These are phyloP conservation scores for Fusarium clavum DNA, from an alignment of 2,329 filamentous ascomycete species.

Conservation along the genomic window DNA sequence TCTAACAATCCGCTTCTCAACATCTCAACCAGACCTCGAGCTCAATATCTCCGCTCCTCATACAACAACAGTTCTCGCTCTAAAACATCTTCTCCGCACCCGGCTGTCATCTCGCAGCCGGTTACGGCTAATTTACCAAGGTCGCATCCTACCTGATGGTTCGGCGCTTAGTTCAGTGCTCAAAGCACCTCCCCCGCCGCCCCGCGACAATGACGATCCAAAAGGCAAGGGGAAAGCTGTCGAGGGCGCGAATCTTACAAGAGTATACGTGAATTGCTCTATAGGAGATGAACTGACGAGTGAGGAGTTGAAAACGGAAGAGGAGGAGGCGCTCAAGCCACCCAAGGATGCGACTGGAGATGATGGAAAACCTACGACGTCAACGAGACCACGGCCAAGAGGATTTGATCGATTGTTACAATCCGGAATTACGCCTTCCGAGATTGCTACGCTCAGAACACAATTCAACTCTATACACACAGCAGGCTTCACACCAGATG, in stretches of 20 bases:
- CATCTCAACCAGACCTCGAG: slow-evolving; percentile 83
- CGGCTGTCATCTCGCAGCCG: slow-evolving; percentile 77
- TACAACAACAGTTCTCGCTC: slow-evolving; percentile 77
- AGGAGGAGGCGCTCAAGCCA: slow-evolving; percentile 56
- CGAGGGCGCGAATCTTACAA: slow-evolving; percentile 61
- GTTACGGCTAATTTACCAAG: slow-evolving; percentile 89
- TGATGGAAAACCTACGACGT: slow-evolving; percentile 46
- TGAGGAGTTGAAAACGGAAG: slow-evolving; percentile 77
- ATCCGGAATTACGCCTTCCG: slow-evolving; percentile 83
- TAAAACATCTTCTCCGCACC: slow-evolving; percentile 85
- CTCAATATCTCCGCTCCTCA: slow-evolving; percentile 78
- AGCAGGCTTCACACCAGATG: slow-evolving; percentile 85
- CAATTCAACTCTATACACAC: slow-evolving; percentile 91
- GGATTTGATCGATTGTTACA: slow-evolving; percentile 90
- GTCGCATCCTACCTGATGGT: slow-evolving; percentile 83
- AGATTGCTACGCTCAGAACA: slow-evolving; percentile 85
- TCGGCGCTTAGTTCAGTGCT: slow-evolving; percentile 76
- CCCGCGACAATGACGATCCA: slow-evolving; percentile 47
- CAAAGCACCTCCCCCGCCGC: slow-evolving; percentile 69
- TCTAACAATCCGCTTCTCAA: slow-evolving; percentile 91
- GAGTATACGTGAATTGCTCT: slow-evolving; percentile 93
- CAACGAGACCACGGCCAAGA: slow-evolving; percentile 57
- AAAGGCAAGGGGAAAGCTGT: slow-evolving; percentile 71
- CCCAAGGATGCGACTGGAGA: slow-evolving; percentile 62
- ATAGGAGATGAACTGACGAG: slow-evolving; percentile 80